A percentile compares a stretch with the other conserved stretches of the same genome.
phyloP scores from a whole-genome alignment of 345 rosid species.

The Salix purpurea region DNA sequence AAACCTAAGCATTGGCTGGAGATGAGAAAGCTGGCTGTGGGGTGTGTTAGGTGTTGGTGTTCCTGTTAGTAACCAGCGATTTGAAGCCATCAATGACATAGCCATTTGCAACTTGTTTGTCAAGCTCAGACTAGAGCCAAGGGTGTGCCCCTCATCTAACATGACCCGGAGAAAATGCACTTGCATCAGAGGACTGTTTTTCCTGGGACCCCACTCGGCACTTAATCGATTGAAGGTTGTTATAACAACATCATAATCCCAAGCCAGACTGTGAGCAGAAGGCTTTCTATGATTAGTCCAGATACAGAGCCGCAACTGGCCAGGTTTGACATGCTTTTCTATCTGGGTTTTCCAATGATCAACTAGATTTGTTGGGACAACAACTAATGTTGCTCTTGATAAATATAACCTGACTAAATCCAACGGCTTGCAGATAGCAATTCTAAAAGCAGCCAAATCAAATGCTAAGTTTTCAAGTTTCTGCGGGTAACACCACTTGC shows the following conservation, averaged over 20 bases:
- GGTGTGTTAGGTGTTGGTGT: slow-evolving; percentile 94
- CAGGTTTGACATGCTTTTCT: slow-evolving; percentile 66
- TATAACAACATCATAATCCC: slow-evolving; percentile 94
- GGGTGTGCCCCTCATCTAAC: slow-evolving; percentile 97
- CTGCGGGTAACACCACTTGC: slow-evolving; percentile 74
- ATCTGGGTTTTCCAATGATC: slow-evolving; percentile 95
- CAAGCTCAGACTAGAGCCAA: slow-evolving; percentile 87
- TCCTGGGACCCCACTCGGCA: slow-evolving; percentile 81
- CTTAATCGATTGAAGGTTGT: slow-evolving; percentile 92
- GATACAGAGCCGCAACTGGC: slow-evolving; percentile 67
- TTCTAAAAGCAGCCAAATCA: slow-evolving; percentile 78
- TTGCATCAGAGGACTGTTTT: slow-evolving; percentile 80
- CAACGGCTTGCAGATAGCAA: slow-evolving; percentile 73
- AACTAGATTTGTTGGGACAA: slow-evolving; percentile 88
- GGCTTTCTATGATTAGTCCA: slow-evolving; percentile 64
- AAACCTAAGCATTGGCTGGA: slow-evolving; percentile 86
- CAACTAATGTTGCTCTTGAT: slow-evolving; percentile 83
- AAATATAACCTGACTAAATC: slow-evolving; percentile 70
- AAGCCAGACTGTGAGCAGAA: slow-evolving; percentile 83
- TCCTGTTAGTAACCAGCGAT: slow-evolving; percentile 94
- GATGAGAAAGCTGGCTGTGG: slow-evolving; percentile 74
- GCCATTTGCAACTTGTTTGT: slow-evolving; percentile 97
- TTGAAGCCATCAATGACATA: slow-evolving; percentile 70
- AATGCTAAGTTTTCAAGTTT: slow-evolving; percentile 68
- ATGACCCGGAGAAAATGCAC: slow-evolving; percentile 96